phyloP scores from a whole-genome alignment of 2,329 filamentous ascomycete species.

The Diaporthe destruens region DNA sequence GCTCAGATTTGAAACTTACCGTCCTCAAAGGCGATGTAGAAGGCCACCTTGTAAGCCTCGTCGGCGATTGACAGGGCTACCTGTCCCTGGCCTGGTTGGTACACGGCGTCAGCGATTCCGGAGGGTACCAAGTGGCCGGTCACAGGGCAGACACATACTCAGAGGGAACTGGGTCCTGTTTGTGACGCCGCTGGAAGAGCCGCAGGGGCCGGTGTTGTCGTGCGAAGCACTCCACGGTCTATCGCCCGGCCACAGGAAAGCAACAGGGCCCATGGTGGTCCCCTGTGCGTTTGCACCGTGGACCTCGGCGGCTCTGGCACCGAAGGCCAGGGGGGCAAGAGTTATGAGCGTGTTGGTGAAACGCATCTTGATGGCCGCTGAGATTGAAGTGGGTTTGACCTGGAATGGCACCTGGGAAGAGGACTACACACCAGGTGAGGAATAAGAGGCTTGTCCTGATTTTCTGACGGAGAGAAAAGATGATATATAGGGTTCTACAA shows the following conservation, averaged over 20 bases:
- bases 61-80: conserved; percentile 65
- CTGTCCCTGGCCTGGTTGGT: conserved; percentile 58
- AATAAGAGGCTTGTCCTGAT: neutral
- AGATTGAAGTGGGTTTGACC: neutral
- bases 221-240: conserved; percentile 61
- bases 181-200: conserved; percentile 56
- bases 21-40: conserved; percentile 57
- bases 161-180: conserved; percentile 66
- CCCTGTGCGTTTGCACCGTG: conserved; percentile 48
- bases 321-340: neutral
- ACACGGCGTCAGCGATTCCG: neutral
- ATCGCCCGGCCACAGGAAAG: conserved; percentile 67
- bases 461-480: neutral
- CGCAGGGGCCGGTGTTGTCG: conserved; percentile 66
- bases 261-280: conserved; percentile 64
- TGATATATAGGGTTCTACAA: neutral
- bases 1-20: neutral
- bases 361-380: conserved; percentile 26
- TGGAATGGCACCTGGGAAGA: neutral
- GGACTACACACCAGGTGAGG: too few species aligned
- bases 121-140: neutral
- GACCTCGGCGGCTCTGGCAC: conserved; percentile 13
- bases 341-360: conserved; percentile 17
- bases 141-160: conserved; percentile 51
- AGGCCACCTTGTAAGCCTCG: conserved; percentile 63